Conservation (phyloP, 2,329 filamentous ascomycete species). For the Westerdykella sp. region DNA sequence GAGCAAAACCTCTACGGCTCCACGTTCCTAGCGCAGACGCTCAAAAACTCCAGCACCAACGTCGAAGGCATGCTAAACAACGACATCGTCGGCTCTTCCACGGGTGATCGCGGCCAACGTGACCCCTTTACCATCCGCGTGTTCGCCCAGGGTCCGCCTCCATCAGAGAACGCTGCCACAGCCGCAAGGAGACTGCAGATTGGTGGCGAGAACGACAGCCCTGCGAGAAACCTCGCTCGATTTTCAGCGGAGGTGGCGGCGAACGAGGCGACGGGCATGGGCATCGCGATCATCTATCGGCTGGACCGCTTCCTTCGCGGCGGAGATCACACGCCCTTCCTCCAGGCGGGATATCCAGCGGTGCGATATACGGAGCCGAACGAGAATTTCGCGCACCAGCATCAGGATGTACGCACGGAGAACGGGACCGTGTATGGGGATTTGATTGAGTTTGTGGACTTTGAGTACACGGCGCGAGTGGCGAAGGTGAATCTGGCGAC, state of each 20-base stretch:
- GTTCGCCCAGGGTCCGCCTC: slow-evolving; percentile 48
- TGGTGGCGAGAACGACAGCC: slow-evolving; percentile 49
- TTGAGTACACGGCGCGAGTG: slow-evolving; percentile 49
- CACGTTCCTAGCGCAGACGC: slow-evolving; percentile 47
- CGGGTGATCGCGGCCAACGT: slow-evolving; percentile 41
- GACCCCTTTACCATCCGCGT: slow-evolving; percentile 50
- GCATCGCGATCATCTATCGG: slow-evolving; percentile 51
- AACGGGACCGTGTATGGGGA: slow-evolving; percentile 52
- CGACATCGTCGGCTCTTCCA: slow-evolving; percentile 52
- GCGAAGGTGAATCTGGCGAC: slow-evolving; percentile 51
- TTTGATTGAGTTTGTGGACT: slow-evolving; percentile 52
- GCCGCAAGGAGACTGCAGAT: slow-evolving; percentile 38
- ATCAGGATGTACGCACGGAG: slow-evolving; percentile 48
- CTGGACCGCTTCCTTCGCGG: slow-evolving; percentile 52
- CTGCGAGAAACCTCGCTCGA: slow-evolving; percentile 50
- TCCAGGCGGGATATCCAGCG: slow-evolving; percentile 50
- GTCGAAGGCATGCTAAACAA: slow-evolving; percentile 55
- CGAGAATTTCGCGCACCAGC: slow-evolving; percentile 54
- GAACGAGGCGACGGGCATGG: slow-evolving; percentile 49
- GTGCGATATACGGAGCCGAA: slow-evolving; percentile 54
- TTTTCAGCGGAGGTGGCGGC: slow-evolving; percentile 52
- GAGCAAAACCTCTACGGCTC: slow-evolving; percentile 52
- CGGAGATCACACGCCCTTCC: slow-evolving; percentile 52
- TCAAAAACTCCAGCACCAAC: slow-evolving; percentile 47
- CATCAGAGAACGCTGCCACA: slow-evolving; percentile 37